phyloP scores from a whole-genome alignment of 805 yeast genomes.

The Starmerella lactis-condensi region DNA sequence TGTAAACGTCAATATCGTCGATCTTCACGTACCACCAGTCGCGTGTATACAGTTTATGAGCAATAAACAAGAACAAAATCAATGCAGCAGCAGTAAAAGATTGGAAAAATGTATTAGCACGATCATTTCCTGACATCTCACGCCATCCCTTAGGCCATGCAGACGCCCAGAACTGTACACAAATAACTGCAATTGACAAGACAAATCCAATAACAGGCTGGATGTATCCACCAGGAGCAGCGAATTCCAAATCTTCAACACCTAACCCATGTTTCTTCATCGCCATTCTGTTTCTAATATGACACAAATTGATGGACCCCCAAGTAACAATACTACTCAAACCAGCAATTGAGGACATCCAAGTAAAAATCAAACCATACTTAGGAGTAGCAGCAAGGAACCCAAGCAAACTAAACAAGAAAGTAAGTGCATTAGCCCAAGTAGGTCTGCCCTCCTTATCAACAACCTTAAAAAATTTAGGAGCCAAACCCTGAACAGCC shows the following conservation, averaged over 20 bases:
- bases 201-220: conserved; percentile 49
- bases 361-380: conserved; percentile 36
- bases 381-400: conserved; percentile 43
- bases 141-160: conserved; percentile 50
- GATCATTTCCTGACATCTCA: conserved; percentile 17
- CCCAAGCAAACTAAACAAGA: conserved; percentile 35
- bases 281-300: conserved; percentile 45
- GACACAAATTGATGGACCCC: conserved; percentile 53
- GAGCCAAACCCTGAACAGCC: conserved; percentile 48
- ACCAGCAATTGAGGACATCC: conserved; percentile 60
- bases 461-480: conserved; percentile 37
- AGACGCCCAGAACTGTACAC: conserved; percentile 70
- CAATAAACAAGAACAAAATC: conserved; percentile 17
- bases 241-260: conserved; percentile 48
- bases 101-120: conserved; percentile 31
- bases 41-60: conserved; percentile 8
- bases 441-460: conserved; percentile 66
- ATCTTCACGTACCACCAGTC: conserved; percentile 9
- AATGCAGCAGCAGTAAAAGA: conserved; percentile 33
- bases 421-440: conserved; percentile 36
- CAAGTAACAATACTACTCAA: conserved; percentile 57
- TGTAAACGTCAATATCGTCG: conserved; percentile 11
- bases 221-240: conserved; percentile 44
- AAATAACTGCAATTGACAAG: conserved; percentile 41
- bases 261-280: conserved; percentile 45